phyloP scores from a whole-genome alignment of 2,329 filamentous ascomycete species.

The Fusarium nanum region DNA sequence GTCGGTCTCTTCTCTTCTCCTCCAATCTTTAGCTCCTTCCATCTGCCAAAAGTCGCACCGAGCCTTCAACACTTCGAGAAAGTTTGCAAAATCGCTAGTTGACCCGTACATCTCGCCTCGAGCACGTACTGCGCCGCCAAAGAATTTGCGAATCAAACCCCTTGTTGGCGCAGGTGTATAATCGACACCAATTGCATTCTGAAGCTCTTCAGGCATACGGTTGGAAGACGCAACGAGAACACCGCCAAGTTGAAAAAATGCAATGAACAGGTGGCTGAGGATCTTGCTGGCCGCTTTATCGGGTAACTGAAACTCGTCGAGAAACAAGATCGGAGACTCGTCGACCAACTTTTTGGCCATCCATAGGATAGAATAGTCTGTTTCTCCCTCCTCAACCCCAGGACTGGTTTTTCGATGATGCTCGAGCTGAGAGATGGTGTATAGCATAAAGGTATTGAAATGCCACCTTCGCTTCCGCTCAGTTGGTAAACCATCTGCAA shows the following conservation, averaged over 20 bases:
- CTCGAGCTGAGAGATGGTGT: conserved; percentile 79
- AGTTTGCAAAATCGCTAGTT: conserved; percentile 79
- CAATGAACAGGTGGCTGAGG: conserved; percentile 79
- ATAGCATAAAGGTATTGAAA: conserved; percentile 88
- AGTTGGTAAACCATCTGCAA: conserved; percentile 82
- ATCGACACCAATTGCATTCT: conserved; percentile 77
- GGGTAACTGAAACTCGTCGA: conserved; percentile 87
- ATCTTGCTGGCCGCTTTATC: conserved; percentile 83
- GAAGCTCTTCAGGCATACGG: conserved; percentile 84
- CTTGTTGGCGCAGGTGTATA: conserved; percentile 69
- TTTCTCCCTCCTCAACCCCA: conserved; percentile 32
- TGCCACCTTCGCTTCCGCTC: conserved; percentile 80
- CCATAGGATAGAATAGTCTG: conserved; percentile 76
- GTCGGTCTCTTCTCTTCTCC: conserved; percentile 62
- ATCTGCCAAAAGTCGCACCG: conserved; percentile 88
- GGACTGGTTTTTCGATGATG: conserved; percentile 62
- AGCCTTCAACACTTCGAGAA: conserved; percentile 80
- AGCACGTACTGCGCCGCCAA: conserved; percentile 54
- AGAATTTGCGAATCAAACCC: conserved; percentile 62
- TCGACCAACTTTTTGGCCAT: conserved; percentile 81
- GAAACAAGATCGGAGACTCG: conserved; percentile 79
- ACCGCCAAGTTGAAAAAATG: conserved; percentile 84
- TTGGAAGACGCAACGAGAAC: conserved; percentile 85
- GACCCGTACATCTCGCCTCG: conserved; percentile 66
- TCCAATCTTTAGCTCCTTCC: conserved; percentile 79